A percentile compares a stretch with the other conserved stretches of the same genome.
These are phyloP conservation scores for Pseudophaeomoniella oleicola DNA, from an alignment of 2,329 filamentous ascomycete genomes.

Conservation along the genomic window DNA sequence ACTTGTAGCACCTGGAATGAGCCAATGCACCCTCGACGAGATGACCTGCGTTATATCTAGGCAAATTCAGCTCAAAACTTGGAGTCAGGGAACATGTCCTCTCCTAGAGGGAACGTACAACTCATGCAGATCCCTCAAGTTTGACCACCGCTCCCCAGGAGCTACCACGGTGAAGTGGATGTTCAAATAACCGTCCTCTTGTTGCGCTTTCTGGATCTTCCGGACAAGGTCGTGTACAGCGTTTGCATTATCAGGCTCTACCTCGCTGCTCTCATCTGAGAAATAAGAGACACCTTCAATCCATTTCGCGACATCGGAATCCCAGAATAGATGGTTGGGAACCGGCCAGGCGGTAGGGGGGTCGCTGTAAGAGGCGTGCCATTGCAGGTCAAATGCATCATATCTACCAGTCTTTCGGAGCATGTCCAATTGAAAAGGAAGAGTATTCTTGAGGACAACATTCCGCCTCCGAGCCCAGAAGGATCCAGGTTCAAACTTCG, in stretches of 20 bases:
- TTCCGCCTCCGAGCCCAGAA: slow-evolving; percentile 24
- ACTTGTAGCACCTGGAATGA: slow-evolving; percentile 37
- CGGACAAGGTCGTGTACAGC: slow-evolving; percentile 42
- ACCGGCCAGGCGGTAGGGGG: slow-evolving; percentile 38
- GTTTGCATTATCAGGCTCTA: slow-evolving; percentile 29
- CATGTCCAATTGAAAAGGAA: slow-evolving; percentile 37
- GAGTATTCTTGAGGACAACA: slow-evolving; percentile 28
- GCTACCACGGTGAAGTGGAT: slow-evolving; percentile 48
- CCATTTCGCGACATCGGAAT: slow-evolving; percentile 44
- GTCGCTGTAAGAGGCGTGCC: slow-evolving; percentile 40
- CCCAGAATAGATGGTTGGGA: slow-evolving; percentile 46
- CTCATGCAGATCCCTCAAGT: slow-evolving; percentile 48
- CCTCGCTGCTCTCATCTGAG: slow-evolving; percentile 17
- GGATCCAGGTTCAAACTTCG: slow-evolving; percentile 16
- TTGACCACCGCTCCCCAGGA: slow-evolving; percentile 40
- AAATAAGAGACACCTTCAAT: slow-evolving; percentile 49
- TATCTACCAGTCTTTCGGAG: slow-evolving; percentile 41
- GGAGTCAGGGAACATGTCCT: slow-evolving; percentile 49
- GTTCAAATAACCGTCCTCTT: slow-evolving; percentile 48
- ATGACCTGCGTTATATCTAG: slow-evolving; percentile 45
- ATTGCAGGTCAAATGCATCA: slow-evolving; percentile 42
- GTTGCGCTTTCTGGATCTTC: slow-evolving; percentile 43
- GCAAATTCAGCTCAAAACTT: background rate
- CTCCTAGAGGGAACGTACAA: slow-evolving; percentile 60
- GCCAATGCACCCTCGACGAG: slow-evolving; percentile 47